Conservation (phyloP, 2,329 filamentous ascomycete species). For the Nothopassalora personata region DNA sequence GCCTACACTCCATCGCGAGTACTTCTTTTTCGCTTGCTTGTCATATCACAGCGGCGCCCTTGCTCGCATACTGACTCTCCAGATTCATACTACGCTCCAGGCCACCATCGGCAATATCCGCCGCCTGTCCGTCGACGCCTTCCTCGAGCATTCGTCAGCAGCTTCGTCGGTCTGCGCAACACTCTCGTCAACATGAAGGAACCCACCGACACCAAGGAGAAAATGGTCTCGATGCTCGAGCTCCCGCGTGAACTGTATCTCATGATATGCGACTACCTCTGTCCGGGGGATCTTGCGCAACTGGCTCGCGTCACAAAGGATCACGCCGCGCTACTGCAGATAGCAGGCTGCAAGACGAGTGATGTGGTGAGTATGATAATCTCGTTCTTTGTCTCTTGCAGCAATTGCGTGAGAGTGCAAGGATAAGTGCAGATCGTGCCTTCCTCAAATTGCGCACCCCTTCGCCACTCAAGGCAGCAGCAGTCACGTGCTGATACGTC, state of each 20-base stretch:
- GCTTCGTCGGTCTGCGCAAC: neutral
- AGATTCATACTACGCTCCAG: neutral
- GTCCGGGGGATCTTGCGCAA: slow-evolving; percentile 10
- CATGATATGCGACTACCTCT: slow-evolving; percentile 15
- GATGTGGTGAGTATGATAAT: neutral
- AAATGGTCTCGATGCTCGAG: slow-evolving; percentile 13
- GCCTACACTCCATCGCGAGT: neutral
- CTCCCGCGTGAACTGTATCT: slow-evolving; percentile 25
- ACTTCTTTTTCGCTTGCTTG: neutral
- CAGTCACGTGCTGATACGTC: neutral
- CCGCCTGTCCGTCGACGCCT: neutral
- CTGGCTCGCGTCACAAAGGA: slow-evolving; percentile 15
- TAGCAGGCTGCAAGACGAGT: neutral
- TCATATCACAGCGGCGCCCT: neutral
- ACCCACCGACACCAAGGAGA: neutral
- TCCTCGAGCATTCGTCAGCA: neutral
- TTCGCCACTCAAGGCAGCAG: slow-evolving; percentile 1
- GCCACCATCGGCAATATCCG: neutral
- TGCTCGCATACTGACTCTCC: neutral
- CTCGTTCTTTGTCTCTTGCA: no score
- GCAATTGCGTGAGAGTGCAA: neutral
- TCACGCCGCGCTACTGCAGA: neutral
- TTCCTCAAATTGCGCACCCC: no score
- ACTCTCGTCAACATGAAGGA: neutral
- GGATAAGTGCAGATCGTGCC: neutral